Evolutionary conservation across 208 protist genomes (phyloP).

Genomic region (Borovskyia barvae): DNA sequence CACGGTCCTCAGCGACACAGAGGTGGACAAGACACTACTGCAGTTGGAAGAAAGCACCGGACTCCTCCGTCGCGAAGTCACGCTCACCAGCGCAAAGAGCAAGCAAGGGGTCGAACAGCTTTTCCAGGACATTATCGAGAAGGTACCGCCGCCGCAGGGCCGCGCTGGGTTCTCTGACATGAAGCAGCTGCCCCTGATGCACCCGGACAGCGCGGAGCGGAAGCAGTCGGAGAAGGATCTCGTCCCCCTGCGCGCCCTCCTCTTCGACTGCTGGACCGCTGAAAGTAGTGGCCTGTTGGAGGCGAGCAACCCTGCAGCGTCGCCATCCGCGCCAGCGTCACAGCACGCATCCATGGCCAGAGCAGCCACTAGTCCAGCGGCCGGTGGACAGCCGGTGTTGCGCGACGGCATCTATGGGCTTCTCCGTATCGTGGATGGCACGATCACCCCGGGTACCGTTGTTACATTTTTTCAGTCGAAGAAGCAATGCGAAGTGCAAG

Average conservation of each 20-base stretch:
- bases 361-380: not conserved
- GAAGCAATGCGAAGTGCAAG: slow-evolving; percentile 77
- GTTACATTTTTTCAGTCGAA: slow-evolving; percentile 64
- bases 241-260: slow-evolving; percentile 90
- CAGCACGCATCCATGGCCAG: not conserved
- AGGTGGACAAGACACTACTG: slow-evolving; percentile 63
- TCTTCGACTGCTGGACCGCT: slow-evolving; percentile 96
- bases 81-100: slow-evolving; percentile 92
- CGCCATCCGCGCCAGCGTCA: not conserved
- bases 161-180: slow-evolving; percentile 72
- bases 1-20: slow-evolving; percentile 59
- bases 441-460: slow-evolving; percentile 71
- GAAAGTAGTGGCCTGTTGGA: slow-evolving; percentile 87
- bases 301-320: not conserved
- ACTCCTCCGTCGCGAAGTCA: slow-evolving; percentile 76
- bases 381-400: slow-evolving; percentile 17
- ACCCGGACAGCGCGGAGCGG: slow-evolving; percentile 48
- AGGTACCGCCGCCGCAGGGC: slow-evolving; percentile 77
- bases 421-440: slow-evolving; percentile 90
- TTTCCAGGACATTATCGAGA: slow-evolving; percentile 89
- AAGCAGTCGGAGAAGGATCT: slow-evolving; percentile 47
- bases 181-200: slow-evolving; percentile 66
- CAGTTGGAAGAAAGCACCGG: slow-evolving; percentile 90
- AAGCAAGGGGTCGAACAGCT: slow-evolving; percentile 87
- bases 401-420: slow-evolving; percentile 69